Percentiles rank a stretch among this genome's conserved stretches.
Conservation (phyloP, 139 green algal species). For the Spirogloea muscicola region DNA sequence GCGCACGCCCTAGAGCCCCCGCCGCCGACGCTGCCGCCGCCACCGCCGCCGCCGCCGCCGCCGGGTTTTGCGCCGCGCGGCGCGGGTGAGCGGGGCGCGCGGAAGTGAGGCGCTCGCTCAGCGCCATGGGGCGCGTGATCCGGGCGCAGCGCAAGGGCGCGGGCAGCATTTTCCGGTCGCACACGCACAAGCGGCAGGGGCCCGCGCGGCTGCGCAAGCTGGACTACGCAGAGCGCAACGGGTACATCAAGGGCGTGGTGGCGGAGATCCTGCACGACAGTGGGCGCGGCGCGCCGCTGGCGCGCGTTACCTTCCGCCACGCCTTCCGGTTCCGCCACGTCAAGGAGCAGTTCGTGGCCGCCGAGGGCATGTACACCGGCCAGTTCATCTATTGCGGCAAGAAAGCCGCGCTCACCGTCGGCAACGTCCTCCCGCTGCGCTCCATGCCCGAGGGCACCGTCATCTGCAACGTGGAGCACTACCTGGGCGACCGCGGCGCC, state of each 20-base stretch:
- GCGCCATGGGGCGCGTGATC: conserved; percentile 95
- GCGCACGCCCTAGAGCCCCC: no score
- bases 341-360: conserved; percentile 93
- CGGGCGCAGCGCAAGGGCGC: conserved; percentile 95
- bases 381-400: conserved; percentile 98
- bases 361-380: conserved; percentile 95
- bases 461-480: conserved; percentile 97
- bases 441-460: conserved; percentile 98
- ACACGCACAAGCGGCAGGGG: conserved; percentile 94
- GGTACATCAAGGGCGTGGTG: conserved; percentile 78
- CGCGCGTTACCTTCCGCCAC: conserved; percentile 89
- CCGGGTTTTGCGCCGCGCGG: not conserved
- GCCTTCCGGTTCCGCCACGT: conserved; percentile 86
- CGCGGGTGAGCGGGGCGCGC: not conserved
- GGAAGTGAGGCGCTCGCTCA: not conserved
- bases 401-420: conserved; percentile 90
- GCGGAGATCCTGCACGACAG: conserved; percentile 96
- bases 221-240: conserved; percentile 55
- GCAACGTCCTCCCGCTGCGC: conserved; percentile 94
- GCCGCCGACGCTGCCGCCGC: not conserved
- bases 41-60: not conserved
- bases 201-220: conserved; percentile 76
- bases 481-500: conserved; percentile 84
- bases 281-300: conserved; percentile 90
- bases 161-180: conserved; percentile 91